Evolutionary conservation across 2,329 filamentous ascomycete genomes (phyloP), one percentile per base, ranked within the genome.

Genomic region (Xylariomycetidae sp.): DNA sequence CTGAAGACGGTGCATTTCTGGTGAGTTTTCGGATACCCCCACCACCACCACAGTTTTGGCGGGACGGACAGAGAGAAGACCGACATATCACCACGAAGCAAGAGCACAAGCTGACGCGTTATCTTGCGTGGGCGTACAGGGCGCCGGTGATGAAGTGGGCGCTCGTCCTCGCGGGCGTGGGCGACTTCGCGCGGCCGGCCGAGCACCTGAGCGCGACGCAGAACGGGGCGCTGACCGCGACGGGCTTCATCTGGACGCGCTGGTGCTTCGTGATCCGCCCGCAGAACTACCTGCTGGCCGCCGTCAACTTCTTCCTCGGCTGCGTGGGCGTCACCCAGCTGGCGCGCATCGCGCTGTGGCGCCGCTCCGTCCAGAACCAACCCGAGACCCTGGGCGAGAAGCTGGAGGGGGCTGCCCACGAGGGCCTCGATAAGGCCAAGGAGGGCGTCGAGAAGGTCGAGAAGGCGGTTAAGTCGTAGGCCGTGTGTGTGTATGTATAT

Each of bases 181-280:
- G 86, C 51, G 92, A 98, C 69, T 85, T 98, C 60, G 74, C 81
- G 43, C 88, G 92, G 49, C 92, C 92, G 19, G 87, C 85, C 43
- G 85, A 93, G 62, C 87, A 88, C 63, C 85, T 98, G 49, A 95
- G 89, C 25, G 70, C 95, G 43, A 92, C 85, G 19, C 89, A 95
- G 67, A 98, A 96, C 68, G 71, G 72, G 31, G 90, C 92, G 39
- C 76, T 98, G 49, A 92, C 86, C 57, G 80, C 80, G 51, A 98
- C 92, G 8, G 92, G 92, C 48, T 65, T 84, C 46, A 98, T 98
- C 74, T 98, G 92, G 92, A 98, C 92, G 28, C 79, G 92, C 48
- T 98, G 92, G 92, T 98, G 92, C 73, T 74, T 96, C 58, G 84
- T 98, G 62, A 98, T 98, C 67, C 88, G 80, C 64, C 92, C 92